Evolutionary conservation across 192 early-diverging fungal genomes (phyloP), one percentile per base, ranked within the genome.

Genomic region (Glomus cerebriforme): DNA sequence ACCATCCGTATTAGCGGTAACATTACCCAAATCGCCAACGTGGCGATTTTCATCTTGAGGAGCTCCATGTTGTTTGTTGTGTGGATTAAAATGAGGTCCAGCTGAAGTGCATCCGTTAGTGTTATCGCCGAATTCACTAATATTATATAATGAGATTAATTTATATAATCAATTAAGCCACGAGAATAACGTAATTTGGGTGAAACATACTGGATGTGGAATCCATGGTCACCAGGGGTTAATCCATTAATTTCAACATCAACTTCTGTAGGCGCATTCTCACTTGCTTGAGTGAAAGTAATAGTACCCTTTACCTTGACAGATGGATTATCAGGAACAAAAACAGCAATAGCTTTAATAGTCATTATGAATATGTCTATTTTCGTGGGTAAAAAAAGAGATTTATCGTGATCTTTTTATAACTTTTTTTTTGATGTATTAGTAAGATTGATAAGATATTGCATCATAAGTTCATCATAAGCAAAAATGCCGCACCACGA

Each of bases 11-110:
- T 84, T 81, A 29, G 88, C 92, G 26, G 49, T 80, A 62, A 97
- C 78, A 86, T 97, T 97, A 80, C 96, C 96, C 70, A 98, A 90
- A 84, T 98, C 96, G 79, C 96, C 96, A 34, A 91, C 90, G 86
- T 98, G 96, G 68, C 95, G 92, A 35, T 86, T 74, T 67, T 83
- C 81, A 81, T 85, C 91, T 0, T 72, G 71, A 66, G 92, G 93
- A 45, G 91, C 94, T 76, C 96, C 95, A 88, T 97, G 96, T 17
- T 88, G 92, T 80, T 88, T 81, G 47, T 83, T 83, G 82, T 83
- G 75, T 76, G 96, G 96, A 88, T 97, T 97, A 85, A 90, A 96
- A 89, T 97, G 96, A 71, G 83, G 80, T 72, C 95, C 95, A 29
- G 95, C 92, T 49, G 93, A 94, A n/a, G 87, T 91, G 87, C 95